Percentiles rank a stretch among this genome's conserved stretches.
Evolutionary conservation across 1,139 yeast genomes (phyloP).

Genomic region (Debaryomycetaceae sp.): DNA sequence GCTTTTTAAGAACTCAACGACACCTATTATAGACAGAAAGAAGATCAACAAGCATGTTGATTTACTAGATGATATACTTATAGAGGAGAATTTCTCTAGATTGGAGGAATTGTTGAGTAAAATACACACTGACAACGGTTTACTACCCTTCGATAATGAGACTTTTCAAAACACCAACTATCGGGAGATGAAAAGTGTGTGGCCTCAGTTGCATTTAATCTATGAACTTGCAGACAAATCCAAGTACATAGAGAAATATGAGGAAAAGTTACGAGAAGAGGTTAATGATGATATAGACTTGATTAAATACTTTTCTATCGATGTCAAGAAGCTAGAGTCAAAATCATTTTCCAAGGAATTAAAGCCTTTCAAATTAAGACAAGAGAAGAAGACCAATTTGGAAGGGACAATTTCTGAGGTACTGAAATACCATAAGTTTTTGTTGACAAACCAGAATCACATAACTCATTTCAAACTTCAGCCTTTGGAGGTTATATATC

Average conservation of each 20-base stretch:
- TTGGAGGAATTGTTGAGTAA: conserved; percentile 25
- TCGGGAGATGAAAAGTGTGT: conserved; percentile 18
- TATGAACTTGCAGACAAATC: conserved; percentile 23
- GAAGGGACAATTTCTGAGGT: conserved; percentile 9
- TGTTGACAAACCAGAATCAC: conserved; percentile 13
- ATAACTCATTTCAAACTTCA: conserved; percentile 23
- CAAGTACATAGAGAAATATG: conserved; percentile 8
- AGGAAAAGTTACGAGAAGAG: conserved; percentile 10
- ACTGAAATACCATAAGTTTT: conserved; percentile 18
- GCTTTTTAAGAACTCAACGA: background rate
- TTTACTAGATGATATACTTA: conserved; percentile 24
- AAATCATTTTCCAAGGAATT: background rate
- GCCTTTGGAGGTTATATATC: conserved; percentile 32
- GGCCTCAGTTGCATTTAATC: conserved; percentile 39
- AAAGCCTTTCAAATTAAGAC: conserved; percentile 1
- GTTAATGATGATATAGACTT: conserved; percentile 10
- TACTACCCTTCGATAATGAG: conserved; percentile 17
- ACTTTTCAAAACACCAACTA: conserved; percentile 20
- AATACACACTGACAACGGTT: conserved; percentile 19
- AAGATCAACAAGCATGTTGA: conserved; percentile 7
- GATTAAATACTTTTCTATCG: conserved; percentile 10
- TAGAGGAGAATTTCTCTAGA: conserved; percentile 23
- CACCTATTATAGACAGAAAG: conserved; percentile 9
- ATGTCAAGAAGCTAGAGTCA: background rate
- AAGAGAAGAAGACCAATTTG: background rate